These are phyloP conservation scores for Curvularia verruculosa DNA, from an alignment of 2,329 filamentous ascomycete genomes.

Conservation along the genomic window DNA sequence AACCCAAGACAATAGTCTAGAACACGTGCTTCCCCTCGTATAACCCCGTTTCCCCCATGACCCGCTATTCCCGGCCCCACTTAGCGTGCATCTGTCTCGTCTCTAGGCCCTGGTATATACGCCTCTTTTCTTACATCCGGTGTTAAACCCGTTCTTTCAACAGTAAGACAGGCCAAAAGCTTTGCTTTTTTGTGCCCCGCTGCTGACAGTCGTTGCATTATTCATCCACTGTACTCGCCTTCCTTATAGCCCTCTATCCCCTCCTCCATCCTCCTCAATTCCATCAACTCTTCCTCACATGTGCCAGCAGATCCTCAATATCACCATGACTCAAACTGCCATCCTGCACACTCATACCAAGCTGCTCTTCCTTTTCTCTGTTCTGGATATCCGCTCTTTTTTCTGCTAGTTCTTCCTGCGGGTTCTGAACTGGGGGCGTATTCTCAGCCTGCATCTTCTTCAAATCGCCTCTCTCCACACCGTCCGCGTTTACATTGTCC, in stretches of 20 bases:
- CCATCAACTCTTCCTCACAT: slow-evolving; percentile 5
- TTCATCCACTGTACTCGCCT: background rate
- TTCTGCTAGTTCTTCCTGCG: background rate
- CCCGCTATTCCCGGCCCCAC: background rate
- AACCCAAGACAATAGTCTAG: background rate
- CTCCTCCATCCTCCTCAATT: background rate
- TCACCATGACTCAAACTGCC: slow-evolving; percentile 2
- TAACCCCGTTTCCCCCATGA: background rate
- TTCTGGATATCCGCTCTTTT: slow-evolving; percentile 5
- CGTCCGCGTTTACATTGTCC: background rate
- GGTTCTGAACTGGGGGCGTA: background rate
- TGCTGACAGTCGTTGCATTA: background rate
- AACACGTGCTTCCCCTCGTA: background rate
- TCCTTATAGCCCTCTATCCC: no score
- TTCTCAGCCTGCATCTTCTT: background rate
- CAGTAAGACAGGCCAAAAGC: background rate
- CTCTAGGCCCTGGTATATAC: background rate
- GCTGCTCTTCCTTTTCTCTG: slow-evolving; percentile 6
- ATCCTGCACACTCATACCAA: slow-evolving; percentile 5
- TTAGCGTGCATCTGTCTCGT: background rate
- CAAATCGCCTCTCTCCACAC: slow-evolving; percentile 7
- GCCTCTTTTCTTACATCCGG: background rate
- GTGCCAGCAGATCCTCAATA: slow-evolving; percentile 7
- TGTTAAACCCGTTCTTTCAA: background rate
- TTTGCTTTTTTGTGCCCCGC: background rate